Evolutionary conservation across 371 early-diverging fungal genomes (phyloP).

Genomic region (Phascolomyces articulosus): DNA sequence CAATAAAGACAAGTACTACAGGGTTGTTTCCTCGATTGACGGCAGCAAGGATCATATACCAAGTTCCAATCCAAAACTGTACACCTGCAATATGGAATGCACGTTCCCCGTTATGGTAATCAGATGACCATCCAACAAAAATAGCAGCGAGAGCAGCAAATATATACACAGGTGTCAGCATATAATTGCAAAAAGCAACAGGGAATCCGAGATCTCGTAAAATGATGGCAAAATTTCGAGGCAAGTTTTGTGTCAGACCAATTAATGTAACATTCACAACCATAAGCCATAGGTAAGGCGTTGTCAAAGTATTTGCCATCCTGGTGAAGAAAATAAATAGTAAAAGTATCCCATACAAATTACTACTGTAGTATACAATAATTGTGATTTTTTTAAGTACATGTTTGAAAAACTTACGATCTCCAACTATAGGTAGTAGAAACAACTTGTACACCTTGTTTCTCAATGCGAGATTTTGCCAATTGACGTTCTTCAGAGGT

Average conservation of each 20-base stretch:
- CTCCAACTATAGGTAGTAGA: background rate
- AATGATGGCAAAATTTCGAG: slow-evolving; percentile 41
- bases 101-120: slow-evolving; percentile 11
- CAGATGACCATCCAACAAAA: slow-evolving; percentile 20
- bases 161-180: slow-evolving; percentile 43
- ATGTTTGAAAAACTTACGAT: background rate
- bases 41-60: slow-evolving; percentile 19
- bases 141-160: slow-evolving; percentile 27
- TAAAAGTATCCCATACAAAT: too few species aligned
- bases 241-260: slow-evolving; percentile 40
- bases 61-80: slow-evolving; percentile 18
- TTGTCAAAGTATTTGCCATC: slow-evolving; percentile 26
- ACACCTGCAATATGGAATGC: slow-evolving; percentile 12
- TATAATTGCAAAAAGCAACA: slow-evolving; percentile 39
- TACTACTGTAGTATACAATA: too few species aligned
- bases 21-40: slow-evolving; percentile 19
- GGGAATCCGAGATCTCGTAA: slow-evolving; percentile 33
- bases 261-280: slow-evolving; percentile 34
- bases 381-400: too few species aligned
- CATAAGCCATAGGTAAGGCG: slow-evolving; percentile 40
- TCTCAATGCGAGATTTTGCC: slow-evolving; percentile 51
- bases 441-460: slow-evolving; percentile 30
- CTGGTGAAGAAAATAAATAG: too few species aligned
- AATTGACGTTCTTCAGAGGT: slow-evolving; percentile 50
- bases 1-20: slow-evolving; percentile 10